Conservation (phyloP, 305 asterid species). For the Stenogyne calaminthoides region DNA sequence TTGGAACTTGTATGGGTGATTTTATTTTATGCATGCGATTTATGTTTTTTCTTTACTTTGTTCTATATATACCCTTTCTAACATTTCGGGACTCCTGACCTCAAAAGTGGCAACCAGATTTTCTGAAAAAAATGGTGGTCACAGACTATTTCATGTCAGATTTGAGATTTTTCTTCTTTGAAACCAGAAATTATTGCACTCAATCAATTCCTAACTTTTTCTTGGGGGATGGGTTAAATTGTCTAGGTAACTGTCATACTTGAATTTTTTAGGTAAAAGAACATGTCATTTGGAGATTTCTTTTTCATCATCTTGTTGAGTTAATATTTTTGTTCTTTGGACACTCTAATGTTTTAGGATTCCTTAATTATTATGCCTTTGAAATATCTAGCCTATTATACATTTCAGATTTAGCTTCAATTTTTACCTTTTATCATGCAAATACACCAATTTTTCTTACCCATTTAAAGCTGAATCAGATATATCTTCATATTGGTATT, state of each 20-base stretch:
- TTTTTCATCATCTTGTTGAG: neutral
- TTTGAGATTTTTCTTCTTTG: neutral
- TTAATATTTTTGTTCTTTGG: neutral
- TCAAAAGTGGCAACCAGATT: neutral
- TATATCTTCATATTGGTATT: neutral
- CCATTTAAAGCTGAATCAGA: neutral
- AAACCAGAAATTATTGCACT: constrained; percentile 5
- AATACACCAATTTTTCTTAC: neutral
- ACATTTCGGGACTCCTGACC: neutral
- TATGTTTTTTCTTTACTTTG: neutral
- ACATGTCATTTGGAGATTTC: neutral
- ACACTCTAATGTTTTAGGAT: neutral
- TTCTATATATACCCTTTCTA: neutral
- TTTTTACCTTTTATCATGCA: neutral
- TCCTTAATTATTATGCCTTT: neutral
- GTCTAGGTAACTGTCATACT: neutral
- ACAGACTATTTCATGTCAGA: neutral
- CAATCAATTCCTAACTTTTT: neutral
- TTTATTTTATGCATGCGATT: neutral
- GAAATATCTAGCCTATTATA: neutral
- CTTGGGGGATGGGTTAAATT: neutral
- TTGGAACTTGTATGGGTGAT: neutral
- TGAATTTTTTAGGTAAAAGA: neutral
- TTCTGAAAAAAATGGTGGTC: neutral
- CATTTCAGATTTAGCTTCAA: neutral